Evolutionary conservation across 768 basidiomycete genomes (phyloP), one percentile per base, ranked within the genome.

Genomic region (Hericium alpestre): DNA sequence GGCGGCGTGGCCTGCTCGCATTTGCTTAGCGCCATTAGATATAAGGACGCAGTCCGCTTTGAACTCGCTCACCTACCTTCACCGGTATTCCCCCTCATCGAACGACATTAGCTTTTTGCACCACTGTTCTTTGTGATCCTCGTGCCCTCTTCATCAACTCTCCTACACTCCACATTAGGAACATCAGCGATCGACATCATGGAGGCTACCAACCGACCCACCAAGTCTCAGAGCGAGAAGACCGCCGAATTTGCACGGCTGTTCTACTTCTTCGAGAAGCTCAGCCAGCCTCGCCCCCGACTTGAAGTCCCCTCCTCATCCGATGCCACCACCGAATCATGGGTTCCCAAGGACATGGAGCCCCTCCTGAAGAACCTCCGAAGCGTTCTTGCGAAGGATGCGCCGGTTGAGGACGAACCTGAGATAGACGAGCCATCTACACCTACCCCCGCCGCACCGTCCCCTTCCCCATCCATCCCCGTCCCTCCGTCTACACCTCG

Each of bases 211-310:
- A 51, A 20, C 25, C 40, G 25, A 15, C 25, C 37, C 27, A 22
- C 22, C 10, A 38, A 56, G 55, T 18, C 43, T 15, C 15, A 39
- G 32, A 37, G 51, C 27, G 56, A 61, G 22, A 58, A 57, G 50
- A 58, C 60, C 12, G 57, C 62, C 13, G 62, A 63, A 39, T 63
- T 63, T 43, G 60, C 57, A 4, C 56, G 60, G 32, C 39, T 63
- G 12, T 61, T 58, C 49, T 61, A 63, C 57, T 63, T 61, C 41
- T 63, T 63, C 54, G 60, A 61, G 41, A 63, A 58, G 51, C 55
- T 63, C 8, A 51, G 57, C 20, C 57, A 57, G 2, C 62, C 60
- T 20, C 60, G 60, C 20, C 38, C 57, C 43, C 49, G 41, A 7
- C 50, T 37, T 27, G 32, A n/a, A 22, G 56, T 49, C 25, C 23